Conservation (phyloP, 2,329 filamentous ascomycete genomes). For the Didymella lethalis region DNA sequence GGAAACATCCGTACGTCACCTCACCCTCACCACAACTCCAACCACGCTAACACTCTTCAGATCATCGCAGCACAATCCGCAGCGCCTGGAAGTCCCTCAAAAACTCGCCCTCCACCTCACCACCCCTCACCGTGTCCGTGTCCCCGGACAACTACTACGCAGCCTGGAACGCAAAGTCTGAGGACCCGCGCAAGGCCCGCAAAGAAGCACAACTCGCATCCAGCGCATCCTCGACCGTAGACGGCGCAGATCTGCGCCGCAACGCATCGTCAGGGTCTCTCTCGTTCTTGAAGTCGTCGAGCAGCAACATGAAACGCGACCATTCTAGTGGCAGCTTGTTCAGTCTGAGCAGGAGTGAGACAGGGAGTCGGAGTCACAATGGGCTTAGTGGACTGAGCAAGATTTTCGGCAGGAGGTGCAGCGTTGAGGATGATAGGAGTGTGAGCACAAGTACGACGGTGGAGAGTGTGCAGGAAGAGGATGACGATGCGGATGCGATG, state of each 20-base stretch:
- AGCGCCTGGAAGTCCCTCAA: constrained; percentile 20
- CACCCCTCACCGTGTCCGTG: constrained; percentile 12
- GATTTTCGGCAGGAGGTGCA: constrained; percentile 15
- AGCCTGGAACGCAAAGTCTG: constrained; percentile 20
- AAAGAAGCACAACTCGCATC: constrained; percentile 1
- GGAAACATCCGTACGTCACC: constrained; percentile 19
- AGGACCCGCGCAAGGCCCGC: constrained; percentile 11
- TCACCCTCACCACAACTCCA: neutral
- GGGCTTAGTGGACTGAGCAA: constrained; percentile 16
- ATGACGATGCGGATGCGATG: constrained; percentile 11
- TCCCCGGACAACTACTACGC: constrained; percentile 18
- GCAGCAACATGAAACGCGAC: constrained; percentile 8
- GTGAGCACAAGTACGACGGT: constrained; percentile 10
- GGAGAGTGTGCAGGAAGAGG: constrained; percentile 19
- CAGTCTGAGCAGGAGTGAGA: constrained; percentile 8
- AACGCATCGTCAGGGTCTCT: constrained; percentile 1
- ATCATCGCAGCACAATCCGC: constrained; percentile 21
- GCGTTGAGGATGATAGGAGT: constrained; percentile 18
- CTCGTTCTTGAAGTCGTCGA: neutral
- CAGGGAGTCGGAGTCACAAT: constrained; percentile 6
- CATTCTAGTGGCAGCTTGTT: constrained; percentile 7
- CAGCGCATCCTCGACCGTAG: neutral
- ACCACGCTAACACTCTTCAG: constrained; percentile 1
- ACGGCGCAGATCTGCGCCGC: constrained; percentile 1
- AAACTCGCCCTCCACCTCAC: constrained; percentile 16